Base-by-base conservation (phyloP, 2,329 filamentous ascomycete genomes). In the Epichloe elymi region DNA sequence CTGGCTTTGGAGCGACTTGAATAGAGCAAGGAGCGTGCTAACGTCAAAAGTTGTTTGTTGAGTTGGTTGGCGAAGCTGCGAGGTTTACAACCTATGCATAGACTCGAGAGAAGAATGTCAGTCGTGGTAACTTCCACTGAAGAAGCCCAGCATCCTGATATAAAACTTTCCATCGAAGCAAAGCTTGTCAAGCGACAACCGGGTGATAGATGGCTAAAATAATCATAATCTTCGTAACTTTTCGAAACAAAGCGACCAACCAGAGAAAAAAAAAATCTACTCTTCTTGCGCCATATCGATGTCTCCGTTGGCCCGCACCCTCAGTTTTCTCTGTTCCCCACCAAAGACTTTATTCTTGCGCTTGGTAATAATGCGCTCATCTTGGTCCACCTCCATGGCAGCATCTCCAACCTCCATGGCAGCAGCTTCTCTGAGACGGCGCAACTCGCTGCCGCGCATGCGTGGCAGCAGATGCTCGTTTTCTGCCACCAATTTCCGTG, bases 391-490 rank as follows among this genome's bases (percentile, higher is more conserved):
- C 54, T 63, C 62, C 65, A 76, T 75, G 38, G 63, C 63, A 41
- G 68, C 67, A 62, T 78, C 51, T 6, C 53, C 76, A 67, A 75
- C 63, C 50, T 65, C 74, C 59, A n/a, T 2, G 3, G 75, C 64
- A 50, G 67, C 74, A 64, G 78, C 71, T 62, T 79, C 71, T 59
- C 78, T 78, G 60, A 85, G 68, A 51, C 71, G 69, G 61, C 72
- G 71, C 70, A 75, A 76, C 73, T 83, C 80, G 68, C 74, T 79
- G 61, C 76, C 79, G 60, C 80, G 73, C 67, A 85, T 73, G 65
- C 79, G 79, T 60, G 88, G 88, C 61, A 98, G 79, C 68, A 98
- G 77, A 72, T 98, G 93, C 74, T 89, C 83, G 71, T 95, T 91
- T 74, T 93, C 82, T 59, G 83, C 84, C 48, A 98, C 90, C 58